Conservation (phyloP, 2,329 filamentous ascomycete species). For the Gremmenia infestans region DNA sequence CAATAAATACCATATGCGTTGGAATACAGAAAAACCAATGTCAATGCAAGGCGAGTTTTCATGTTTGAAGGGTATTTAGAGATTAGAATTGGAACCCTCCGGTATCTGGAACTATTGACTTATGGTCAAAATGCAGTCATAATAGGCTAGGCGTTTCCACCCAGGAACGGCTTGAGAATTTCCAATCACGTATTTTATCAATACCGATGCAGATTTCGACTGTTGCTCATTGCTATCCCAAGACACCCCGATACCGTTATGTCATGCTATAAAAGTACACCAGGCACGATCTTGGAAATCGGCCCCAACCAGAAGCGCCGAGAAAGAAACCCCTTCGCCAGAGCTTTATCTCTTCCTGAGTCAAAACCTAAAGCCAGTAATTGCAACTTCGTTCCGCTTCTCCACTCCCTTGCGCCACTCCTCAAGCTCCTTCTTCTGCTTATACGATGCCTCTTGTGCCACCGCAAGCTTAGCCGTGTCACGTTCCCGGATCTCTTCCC, state of each 20-base stretch:
- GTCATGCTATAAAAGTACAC: neutral
- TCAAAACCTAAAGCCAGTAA: conserved; percentile 19
- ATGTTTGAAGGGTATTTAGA: too few relatives aligned
- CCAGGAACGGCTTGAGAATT: too few relatives aligned
- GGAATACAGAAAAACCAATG: too few relatives aligned
- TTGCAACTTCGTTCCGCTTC: conserved; percentile 15
- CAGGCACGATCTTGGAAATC: neutral
- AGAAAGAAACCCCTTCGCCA: neutral
- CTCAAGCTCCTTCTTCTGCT: conserved; percentile 12
- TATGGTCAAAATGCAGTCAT: too few relatives aligned
- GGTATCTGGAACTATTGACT: too few relatives aligned
- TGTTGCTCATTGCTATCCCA: neutral
- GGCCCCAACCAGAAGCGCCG: neutral
- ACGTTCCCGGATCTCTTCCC: conserved; percentile 19
- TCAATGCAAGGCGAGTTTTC: too few relatives aligned
- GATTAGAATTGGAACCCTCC: too few relatives aligned
- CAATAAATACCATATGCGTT: neutral
- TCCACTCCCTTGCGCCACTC: conserved; percentile 11
- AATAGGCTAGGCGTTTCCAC: neutral
- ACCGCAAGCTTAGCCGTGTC: conserved; percentile 12
- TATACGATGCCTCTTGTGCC: conserved; percentile 14
- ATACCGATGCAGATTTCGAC: neutral
- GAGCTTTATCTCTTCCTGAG: neutral
- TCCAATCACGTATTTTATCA: too few relatives aligned
- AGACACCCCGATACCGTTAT: neutral